phyloP scores from a whole-genome alignment of 331 rosid genomes.

The Prunus yedoensis region DNA sequence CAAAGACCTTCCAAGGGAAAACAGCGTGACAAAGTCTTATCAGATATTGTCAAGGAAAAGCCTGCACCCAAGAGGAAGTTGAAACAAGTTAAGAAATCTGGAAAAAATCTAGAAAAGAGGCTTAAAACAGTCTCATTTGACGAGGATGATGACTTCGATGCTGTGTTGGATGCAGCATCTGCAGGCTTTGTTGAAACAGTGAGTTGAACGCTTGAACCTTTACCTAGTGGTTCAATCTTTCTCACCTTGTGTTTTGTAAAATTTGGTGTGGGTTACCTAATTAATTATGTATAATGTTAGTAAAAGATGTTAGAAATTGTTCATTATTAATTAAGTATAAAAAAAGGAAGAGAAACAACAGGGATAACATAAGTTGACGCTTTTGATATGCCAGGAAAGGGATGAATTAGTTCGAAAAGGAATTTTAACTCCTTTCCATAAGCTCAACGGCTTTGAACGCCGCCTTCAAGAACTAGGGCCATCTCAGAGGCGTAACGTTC shows the following conservation, averaged over 20 bases:
- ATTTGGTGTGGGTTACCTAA: neutral
- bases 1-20: slow-evolving; percentile 30
- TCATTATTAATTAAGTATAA: slow-evolving; percentile 3
- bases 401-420: slow-evolving; percentile 89
- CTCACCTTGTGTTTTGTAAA: neutral
- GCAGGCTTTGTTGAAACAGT: slow-evolving; percentile 93
- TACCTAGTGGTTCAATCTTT: neutral
- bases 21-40: slow-evolving; percentile 32
- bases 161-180: slow-evolving; percentile 90
- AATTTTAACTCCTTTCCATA: slow-evolving; percentile 88
- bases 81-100: slow-evolving; percentile 41
- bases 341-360: slow-evolving; percentile 6
- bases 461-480: slow-evolving; percentile 61
- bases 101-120: slow-evolving; percentile 42
- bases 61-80: slow-evolving; percentile 60
- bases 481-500: slow-evolving; percentile 39
- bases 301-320: neutral
- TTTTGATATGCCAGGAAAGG: slow-evolving; percentile 67
- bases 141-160: slow-evolving; percentile 81
- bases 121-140: slow-evolving; percentile 64
- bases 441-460: slow-evolving; percentile 88
- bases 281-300: neutral
- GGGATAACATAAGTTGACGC: slow-evolving; percentile 30
- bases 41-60: slow-evolving; percentile 62
- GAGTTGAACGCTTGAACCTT: slow-evolving; percentile 54